Conservation (phyloP, 2,329 filamentous ascomycete species). For the Tolypocladium cylindrosporum region DNA sequence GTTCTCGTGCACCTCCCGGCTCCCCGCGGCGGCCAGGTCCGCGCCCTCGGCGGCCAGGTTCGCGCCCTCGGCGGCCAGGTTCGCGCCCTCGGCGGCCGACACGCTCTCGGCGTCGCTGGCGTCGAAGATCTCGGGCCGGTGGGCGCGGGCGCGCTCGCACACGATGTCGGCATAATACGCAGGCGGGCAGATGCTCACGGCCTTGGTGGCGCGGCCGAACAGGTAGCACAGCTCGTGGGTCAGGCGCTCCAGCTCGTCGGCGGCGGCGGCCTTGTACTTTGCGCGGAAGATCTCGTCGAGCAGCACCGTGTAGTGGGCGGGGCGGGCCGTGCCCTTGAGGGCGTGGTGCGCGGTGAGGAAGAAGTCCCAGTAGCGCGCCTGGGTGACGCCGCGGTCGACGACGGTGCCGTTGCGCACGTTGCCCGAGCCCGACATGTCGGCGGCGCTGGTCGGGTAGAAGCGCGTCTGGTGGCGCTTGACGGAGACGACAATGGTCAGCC, state of each 20-base stretch:
- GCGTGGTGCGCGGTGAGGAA: slow-evolving; percentile 74
- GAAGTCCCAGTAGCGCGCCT: slow-evolving; percentile 71
- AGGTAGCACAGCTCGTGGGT: slow-evolving; percentile 77
- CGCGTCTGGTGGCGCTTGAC: slow-evolving; percentile 85
- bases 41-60: slow-evolving; percentile 1
- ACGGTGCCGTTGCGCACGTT: slow-evolving; percentile 71
- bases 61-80: slow-evolving; percentile 1
- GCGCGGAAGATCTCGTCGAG: slow-evolving; percentile 57
- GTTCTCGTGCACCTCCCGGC: slow-evolving; percentile 26
- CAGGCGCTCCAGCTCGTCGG: slow-evolving; percentile 59
- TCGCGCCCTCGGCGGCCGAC: slow-evolving; percentile 5
- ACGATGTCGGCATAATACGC: slow-evolving; percentile 87
- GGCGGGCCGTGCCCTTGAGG: slow-evolving; percentile 72
- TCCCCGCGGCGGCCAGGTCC: slow-evolving; percentile 5
- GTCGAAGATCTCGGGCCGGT: slow-evolving; percentile 56
- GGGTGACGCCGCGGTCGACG: slow-evolving; percentile 75
- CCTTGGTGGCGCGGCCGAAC: slow-evolving; percentile 78
- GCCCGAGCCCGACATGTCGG: slow-evolving; percentile 37
- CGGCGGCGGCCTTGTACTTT: slow-evolving; percentile 31
- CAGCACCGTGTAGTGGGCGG: slow-evolving; percentile 75
- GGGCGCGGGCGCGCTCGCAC: slow-evolving; percentile 65
- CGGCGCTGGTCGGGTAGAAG: slow-evolving; percentile 60
- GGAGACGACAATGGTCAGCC: slow-evolving; percentile 65
- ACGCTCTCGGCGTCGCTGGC: slow-evolving; percentile 21
- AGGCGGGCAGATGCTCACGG: slow-evolving; percentile 77